Evolutionary conservation across 2,329 filamentous ascomycete species (phyloP), one percentile per base, ranked within the genome.

Genomic region (Bisporella sp.): DNA sequence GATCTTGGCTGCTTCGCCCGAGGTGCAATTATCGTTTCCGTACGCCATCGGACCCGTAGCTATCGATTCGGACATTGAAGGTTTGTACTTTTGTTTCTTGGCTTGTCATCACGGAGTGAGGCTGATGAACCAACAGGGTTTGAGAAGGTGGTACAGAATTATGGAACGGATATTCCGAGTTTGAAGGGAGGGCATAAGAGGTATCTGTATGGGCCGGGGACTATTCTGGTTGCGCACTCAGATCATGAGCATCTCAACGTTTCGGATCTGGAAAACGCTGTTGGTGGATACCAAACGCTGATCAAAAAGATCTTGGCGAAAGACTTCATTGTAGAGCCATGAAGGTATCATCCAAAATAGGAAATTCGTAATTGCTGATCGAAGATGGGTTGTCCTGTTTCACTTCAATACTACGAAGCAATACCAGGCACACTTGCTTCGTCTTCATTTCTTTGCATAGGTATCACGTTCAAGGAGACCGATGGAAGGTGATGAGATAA

Each of bases 151-250:
- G 84, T 87, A 0, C 88, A 91, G 43, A 96, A 95, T 66, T 97
- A 97, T 63, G 92, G 91, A 8, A 97, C 93, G 1, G 92, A 97
- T 67, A 84, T 96, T 28, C 87, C 90, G 6, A 58, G 57, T 39
- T 44, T 60, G n/a, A 33, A 58, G 6, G 58, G 58, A 30, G 54
- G 58, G 47, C 81, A 89, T 57, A 82, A 75, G 7, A 76, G 75
- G 51, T 86, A 85, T 59, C 71, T 86, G 11, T 86, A 85, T 63
- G 82, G 82, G 0, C 82, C 82, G 0, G 82, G 82, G 1, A 85
- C 74, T 54, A 96, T 97, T 54, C 74, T 93, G 37, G 89, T 96
- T 31, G 92, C 92, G 4, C 92, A 97, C 65, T 87, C 85, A 1
- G 85, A 89, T 57, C 77, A 93, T 59, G 92, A 96, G 71, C 84